These are phyloP conservation scores for Solanum chiquidenum DNA, from an alignment of 257 asterid genomes.

Conservation along the genomic window DNA sequence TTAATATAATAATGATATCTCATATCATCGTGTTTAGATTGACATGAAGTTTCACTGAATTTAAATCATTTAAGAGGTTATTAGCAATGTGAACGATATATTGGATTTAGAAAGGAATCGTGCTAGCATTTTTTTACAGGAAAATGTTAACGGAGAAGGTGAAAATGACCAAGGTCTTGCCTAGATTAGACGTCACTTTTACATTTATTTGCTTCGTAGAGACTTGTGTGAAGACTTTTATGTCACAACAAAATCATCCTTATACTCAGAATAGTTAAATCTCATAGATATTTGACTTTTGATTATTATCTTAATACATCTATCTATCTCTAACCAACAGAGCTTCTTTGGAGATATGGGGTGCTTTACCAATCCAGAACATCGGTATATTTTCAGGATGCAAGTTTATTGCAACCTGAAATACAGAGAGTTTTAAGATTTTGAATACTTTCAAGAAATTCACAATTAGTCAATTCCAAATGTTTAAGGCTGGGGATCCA, in stretches of 20 bases:
- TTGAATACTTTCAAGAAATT: background rate
- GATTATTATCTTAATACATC: background rate
- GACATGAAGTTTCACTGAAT: background rate
- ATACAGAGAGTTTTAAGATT: background rate
- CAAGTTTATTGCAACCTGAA: background rate
- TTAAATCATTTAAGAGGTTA: accelerated
- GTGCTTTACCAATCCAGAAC: too few relatives aligned
- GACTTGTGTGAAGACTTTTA: background rate
- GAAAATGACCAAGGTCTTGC: background rate
- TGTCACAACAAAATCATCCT: background rate
- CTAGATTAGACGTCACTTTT: background rate
- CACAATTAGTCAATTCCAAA: too few relatives aligned
- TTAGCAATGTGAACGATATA: background rate
- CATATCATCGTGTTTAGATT: background rate
- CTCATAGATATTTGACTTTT: background rate
- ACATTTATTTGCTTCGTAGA: background rate
- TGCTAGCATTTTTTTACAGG: too few relatives aligned
- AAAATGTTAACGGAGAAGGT: background rate
- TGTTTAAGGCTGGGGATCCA: accelerated
- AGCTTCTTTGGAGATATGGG: too few relatives aligned
- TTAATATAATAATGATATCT: background rate
- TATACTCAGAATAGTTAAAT: background rate
- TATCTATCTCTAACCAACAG: accelerated
- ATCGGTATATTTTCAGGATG: too few relatives aligned
- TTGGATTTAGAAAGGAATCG: background rate